Evolutionary conservation across 768 basidiomycete genomes (phyloP).

Genomic region (Pulveroboletus sp.): DNA sequence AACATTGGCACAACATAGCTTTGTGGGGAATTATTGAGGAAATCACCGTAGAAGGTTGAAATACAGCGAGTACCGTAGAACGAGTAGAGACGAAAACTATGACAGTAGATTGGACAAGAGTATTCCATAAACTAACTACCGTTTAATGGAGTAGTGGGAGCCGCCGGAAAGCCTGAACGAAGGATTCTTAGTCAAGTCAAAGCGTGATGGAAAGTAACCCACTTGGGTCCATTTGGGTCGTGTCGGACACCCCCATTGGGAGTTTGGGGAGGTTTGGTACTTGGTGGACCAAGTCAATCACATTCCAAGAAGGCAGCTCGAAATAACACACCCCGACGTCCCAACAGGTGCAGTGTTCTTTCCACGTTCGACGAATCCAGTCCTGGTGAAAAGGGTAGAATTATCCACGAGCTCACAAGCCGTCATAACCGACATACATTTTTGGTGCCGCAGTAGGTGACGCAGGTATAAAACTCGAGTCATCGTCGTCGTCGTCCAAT

Average conservation of each 20-base stretch:
- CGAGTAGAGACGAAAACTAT: neutral
- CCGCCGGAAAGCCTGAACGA: neutral
- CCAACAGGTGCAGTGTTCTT: fast-evolving
- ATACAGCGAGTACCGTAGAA: neutral
- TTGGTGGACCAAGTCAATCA: neutral
- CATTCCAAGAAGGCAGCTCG: neutral
- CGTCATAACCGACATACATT: neutral
- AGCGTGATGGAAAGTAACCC: neutral
- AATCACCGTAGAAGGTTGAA: neutral
- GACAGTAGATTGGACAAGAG: neutral
- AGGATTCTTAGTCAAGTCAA: neutral
- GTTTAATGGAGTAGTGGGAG: neutral
- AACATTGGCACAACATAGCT: constrained; percentile 3
- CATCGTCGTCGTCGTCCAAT: neutral
- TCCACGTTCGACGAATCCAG: constrained; percentile 10
- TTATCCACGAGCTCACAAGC: neutral
- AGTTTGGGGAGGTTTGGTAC: neutral
- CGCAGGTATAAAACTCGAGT: neutral
- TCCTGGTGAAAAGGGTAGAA: neutral
- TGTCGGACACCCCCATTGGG: neutral
- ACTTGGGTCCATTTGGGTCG: neutral
- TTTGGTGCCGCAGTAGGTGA: neutral
- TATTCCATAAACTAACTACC: neutral
- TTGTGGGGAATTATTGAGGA: neutral
- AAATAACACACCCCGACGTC: constrained; percentile 1